Conservation (phyloP, 345 rosid species). For the Pugionium cornutum region DNA sequence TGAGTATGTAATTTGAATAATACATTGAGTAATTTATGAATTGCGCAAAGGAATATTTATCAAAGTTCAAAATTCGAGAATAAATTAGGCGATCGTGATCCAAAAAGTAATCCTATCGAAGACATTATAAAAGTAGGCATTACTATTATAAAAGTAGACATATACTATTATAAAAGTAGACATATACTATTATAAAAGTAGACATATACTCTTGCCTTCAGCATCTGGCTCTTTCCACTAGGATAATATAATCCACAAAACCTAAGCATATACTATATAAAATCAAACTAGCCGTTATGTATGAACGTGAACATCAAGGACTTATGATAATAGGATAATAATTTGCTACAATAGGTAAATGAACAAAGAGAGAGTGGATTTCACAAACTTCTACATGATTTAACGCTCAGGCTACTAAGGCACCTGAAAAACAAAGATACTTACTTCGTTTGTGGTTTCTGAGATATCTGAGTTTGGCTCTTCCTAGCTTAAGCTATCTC, state of each 20-base stretch:
- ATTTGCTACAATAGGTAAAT: conserved; percentile 16
- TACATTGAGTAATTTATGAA: too few relatives aligned
- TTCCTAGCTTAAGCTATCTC: conserved; percentile 13
- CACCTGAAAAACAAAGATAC: conserved; percentile 24
- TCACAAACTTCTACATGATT: conserved; percentile 21
- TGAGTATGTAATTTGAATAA: too few relatives aligned
- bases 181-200: too few relatives aligned
- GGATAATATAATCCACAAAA: conserved; percentile 24
- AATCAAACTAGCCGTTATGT: conserved; percentile 34
- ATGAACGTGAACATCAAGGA: conserved; percentile 23
- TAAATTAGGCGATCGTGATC: too few relatives aligned
- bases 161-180: too few relatives aligned
- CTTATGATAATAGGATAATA: not conserved
- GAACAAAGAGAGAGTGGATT: conserved; percentile 16
- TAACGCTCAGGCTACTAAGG: conserved; percentile 20
- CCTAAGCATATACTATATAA: not conserved
- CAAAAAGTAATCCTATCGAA: too few relatives aligned
- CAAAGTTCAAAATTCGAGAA: too few relatives aligned
- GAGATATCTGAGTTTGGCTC: conserved; percentile 18
- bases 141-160: too few relatives aligned
- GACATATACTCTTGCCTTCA: too few relatives aligned
- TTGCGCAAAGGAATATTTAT: too few relatives aligned
- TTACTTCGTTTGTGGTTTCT: conserved; percentile 14
- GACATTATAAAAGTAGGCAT: too few relatives aligned
- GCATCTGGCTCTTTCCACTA: conserved; percentile 16